phyloP scores from a whole-genome alignment of 768 basidiomycete genomes.

The Termitomyces bulborhizus region DNA sequence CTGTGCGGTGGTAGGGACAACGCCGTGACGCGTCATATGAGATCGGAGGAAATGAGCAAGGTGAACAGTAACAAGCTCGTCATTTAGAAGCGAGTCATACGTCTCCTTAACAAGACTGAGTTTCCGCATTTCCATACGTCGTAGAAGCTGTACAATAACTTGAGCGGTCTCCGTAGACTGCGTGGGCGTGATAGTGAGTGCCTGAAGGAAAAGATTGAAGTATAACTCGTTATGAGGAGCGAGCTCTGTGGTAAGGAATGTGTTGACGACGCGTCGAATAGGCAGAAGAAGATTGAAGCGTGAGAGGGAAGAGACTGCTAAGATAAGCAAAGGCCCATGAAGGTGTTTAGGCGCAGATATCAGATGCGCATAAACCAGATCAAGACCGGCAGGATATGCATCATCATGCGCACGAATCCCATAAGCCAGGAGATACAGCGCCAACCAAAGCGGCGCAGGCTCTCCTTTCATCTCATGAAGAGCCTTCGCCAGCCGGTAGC shows the following conservation, averaged over 20 bases:
- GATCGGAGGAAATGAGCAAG: conserved; percentile 41
- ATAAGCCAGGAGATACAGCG: conserved; percentile 41
- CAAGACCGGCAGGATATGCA: conserved; percentile 35
- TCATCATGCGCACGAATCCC: conserved; percentile 40
- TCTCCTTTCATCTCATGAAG: background rate
- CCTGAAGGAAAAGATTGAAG: conserved; percentile 51
- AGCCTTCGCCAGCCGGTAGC: background rate
- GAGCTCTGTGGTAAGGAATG: conserved; percentile 30
- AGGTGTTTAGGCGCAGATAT: conserved; percentile 22
- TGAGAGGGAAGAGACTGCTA: conserved; percentile 43
- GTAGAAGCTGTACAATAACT: conserved; percentile 34
- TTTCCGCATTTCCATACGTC: conserved; percentile 40
- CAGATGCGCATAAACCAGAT: conserved; percentile 37
- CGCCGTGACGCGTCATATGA: conserved; percentile 33
- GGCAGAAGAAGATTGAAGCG: conserved; percentile 41
- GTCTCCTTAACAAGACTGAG: conserved; percentile 35
- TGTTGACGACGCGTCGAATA: conserved; percentile 36
- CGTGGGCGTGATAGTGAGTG: conserved; percentile 36
- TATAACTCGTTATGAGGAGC: conserved; percentile 22
- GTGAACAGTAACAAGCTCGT: conserved; percentile 45
- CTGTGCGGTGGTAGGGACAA: conserved; percentile 34
- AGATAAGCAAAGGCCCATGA: conserved; percentile 37
- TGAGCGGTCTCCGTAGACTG: conserved; percentile 32
- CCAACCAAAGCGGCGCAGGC: conserved; percentile 47
- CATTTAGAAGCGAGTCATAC: conserved; percentile 37